phyloP scores from a whole-genome alignment of 805 yeast species.

The Candida silvicultrix region DNA sequence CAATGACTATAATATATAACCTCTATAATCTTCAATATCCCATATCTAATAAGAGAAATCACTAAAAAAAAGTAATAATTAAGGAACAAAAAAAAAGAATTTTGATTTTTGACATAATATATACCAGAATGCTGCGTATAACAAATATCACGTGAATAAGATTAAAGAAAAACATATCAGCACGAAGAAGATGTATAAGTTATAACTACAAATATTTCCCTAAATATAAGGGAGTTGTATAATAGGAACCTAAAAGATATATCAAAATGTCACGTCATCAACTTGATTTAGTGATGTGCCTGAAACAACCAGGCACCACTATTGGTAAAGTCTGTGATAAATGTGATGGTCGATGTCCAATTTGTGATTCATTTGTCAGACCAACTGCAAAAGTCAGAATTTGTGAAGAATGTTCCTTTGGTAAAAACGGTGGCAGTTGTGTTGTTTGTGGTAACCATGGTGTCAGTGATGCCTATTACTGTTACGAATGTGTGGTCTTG shows the following conservation, averaged over 20 bases:
- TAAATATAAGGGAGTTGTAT: too few species aligned
- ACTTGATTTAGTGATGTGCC: constrained; percentile 74
- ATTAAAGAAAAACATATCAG: too few species aligned
- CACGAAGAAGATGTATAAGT: too few species aligned
- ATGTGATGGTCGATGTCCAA: constrained; percentile 90
- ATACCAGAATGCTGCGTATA: background rate
- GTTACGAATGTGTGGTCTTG: constrained; percentile 73
- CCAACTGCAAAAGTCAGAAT: constrained; percentile 62
- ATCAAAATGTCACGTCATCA: constrained; percentile 79
- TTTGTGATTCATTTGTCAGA: constrained; percentile 80
- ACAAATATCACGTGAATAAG: background rate
- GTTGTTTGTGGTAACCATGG: constrained; percentile 72
- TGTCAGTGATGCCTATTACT: constrained; percentile 68
- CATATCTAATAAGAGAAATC: background rate
- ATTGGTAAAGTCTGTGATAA: constrained; percentile 70
- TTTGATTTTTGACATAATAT: background rate
- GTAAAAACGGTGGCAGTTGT: constrained; percentile 57
- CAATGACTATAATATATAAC: too few species aligned
- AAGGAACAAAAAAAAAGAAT: background rate
- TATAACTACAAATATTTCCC: too few species aligned
- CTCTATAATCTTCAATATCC: too few species aligned
- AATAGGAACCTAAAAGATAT: too few species aligned
- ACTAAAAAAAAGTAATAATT: background rate
- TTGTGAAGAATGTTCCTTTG: constrained; percentile 83
- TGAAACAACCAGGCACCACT: constrained; percentile 75